Base-by-base conservation (phyloP, 805 yeast genomes). In the Dipodascopsis tothii region DNA sequence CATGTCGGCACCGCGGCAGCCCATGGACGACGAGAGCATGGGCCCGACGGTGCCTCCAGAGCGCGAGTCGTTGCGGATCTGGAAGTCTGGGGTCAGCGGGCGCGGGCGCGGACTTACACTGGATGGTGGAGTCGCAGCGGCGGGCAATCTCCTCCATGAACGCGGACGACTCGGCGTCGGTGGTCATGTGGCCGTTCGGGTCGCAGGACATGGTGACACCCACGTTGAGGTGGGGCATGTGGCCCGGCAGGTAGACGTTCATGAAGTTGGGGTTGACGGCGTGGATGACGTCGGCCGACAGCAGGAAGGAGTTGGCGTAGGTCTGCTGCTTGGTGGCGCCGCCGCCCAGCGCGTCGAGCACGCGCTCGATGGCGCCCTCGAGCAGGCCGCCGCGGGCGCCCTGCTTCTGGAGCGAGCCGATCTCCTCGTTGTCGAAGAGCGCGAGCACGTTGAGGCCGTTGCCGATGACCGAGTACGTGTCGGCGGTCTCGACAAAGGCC, bases 41-140 rank as follows among this genome's bases (percentile, higher is more conserved):
- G 80, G 95, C 0, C 95, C 95, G 59, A 86, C 84, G 21, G 95
- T 84, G 33, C 94, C 94, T 25, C 95, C 95, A 1, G 87, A 80
- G 60, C 92, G 75, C 14, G 84, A 74, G 60, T 80, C 88, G 65
- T 86, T 85, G 63, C 92, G 76, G 61, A 84, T 81, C 59, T 85
- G 95, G 78, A 84, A 84, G 64, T 49, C 30, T 25, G 14, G 14
- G 11, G 14, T 25, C 14, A 9, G 30, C 14, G 9, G 14, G 14
- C 30, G 14, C 30, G 14, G 9, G 30, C 30, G 14, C 9, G 30
- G 14, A 25, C 30, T 25, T 25, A 25, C 30, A 79, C 65, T 86
- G 95, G 22, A 85, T 53, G 42, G 67, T 65, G 60, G 82, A 86
- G 40, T 70, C 81, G 48, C 83, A 78, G 41, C 66, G 59, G 45